A percentile compares a stretch with the other conserved stretches of the same genome.
Conservation (phyloP, 192 early-diverging fungal species). For the Linnemannia zychae region DNA sequence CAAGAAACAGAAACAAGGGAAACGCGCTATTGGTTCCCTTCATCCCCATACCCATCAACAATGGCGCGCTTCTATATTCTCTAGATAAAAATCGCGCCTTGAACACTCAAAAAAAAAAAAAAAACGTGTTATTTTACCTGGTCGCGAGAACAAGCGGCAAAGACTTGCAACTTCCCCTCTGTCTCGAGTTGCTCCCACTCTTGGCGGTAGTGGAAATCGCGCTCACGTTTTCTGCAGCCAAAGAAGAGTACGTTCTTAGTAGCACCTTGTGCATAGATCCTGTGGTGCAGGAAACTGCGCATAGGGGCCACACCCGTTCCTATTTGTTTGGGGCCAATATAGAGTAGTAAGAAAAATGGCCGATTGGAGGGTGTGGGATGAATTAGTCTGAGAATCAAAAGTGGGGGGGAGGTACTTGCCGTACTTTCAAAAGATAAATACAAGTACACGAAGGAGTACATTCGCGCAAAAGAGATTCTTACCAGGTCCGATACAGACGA, state of each 20-base stretch:
- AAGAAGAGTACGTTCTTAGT: constrained; percentile 84
- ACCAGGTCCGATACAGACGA: constrained; percentile 90
- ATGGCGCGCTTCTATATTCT: too few species aligned
- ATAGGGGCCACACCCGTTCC: constrained; percentile 96
- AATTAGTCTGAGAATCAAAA: not conserved
- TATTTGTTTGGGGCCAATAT: not conserved
- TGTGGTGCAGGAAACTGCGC: constrained; percentile 62
- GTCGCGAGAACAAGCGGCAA: constrained; percentile 92
- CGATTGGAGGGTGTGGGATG: not conserved
- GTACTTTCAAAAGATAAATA: not conserved
- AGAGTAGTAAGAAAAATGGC: not conserved
- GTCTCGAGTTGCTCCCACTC: constrained; percentile 72
- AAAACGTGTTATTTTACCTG: constrained; percentile 58
- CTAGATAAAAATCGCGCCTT: too few species aligned
- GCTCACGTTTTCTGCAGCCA: constrained; percentile 79
- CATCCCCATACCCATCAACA: too few species aligned
- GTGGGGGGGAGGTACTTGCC: not conserved
- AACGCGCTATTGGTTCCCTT: too few species aligned
- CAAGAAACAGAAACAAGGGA: too few species aligned
- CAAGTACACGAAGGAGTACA: not conserved
- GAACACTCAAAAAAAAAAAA: too few species aligned
- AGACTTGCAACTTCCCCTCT: constrained; percentile 68
- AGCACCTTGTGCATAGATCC: constrained; percentile 45
- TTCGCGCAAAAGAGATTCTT: not conserved
- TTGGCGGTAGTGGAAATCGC: constrained; percentile 82